phyloP scores from a whole-genome alignment of 441 rosid genomes.

The Aleurites moluccanus region DNA sequence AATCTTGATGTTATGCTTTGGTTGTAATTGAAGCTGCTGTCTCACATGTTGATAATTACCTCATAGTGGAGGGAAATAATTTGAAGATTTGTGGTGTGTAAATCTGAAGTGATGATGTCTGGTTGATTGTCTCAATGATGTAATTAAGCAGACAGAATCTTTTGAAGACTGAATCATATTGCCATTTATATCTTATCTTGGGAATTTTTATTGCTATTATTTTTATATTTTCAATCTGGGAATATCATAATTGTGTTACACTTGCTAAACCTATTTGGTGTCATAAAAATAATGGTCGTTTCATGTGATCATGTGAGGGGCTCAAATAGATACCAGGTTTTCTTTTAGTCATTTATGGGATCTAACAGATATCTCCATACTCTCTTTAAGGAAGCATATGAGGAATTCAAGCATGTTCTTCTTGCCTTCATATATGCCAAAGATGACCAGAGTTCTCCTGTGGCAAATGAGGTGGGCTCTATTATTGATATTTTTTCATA shows the following conservation, averaged over 20 bases:
- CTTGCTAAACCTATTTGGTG: not conserved
- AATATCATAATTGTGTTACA: not conserved
- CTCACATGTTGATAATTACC: not conserved
- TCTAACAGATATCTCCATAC: slow-evolving; percentile 33
- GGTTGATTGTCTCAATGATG: not conserved
- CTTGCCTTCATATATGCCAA: slow-evolving; percentile 85
- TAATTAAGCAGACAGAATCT: not conserved
- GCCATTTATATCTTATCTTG: not conserved
- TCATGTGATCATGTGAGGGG: not conserved
- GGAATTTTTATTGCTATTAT: not conserved
- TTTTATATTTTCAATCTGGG: not conserved
- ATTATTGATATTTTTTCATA: not conserved
- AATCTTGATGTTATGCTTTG: not conserved
- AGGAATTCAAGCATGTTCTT: slow-evolving; percentile 95
- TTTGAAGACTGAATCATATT: not conserved
- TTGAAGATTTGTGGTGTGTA: not conserved
- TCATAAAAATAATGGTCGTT: not conserved
- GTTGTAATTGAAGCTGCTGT: not conserved
- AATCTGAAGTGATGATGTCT: not conserved
- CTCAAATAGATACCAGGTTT: not conserved
- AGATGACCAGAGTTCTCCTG: slow-evolving; percentile 81
- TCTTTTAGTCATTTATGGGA: slow-evolving; percentile 3
- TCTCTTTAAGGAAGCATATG: slow-evolving; percentile 91
- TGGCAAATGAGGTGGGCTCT: slow-evolving; percentile 74
- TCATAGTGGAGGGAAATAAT: not conserved